Percentiles rank a stretch among this genome's conserved stretches.
These are phyloP conservation scores for Syncephalastrum racemosum DNA, from an alignment of 371 early-diverging fungal species.

Conservation along the genomic window DNA sequence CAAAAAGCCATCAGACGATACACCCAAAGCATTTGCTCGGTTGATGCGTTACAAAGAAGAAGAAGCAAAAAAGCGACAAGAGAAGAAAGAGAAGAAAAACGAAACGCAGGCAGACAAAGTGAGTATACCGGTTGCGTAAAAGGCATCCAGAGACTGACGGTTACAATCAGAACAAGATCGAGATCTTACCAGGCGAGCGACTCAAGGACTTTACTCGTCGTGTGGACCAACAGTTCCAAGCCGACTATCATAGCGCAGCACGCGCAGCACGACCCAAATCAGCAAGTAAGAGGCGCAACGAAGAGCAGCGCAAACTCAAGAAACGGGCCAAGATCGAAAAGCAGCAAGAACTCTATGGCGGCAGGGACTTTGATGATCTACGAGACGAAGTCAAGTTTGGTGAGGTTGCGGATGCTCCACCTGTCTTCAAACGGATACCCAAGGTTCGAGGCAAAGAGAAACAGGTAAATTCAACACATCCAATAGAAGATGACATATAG, in stretches of 20 bases:
- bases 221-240: constrained; percentile 38
- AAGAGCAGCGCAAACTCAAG: constrained; percentile 45
- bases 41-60: constrained; percentile 39
- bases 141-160: neutral
- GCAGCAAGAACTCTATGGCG: constrained; percentile 32
- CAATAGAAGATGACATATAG: neutral
- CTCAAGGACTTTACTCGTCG: constrained; percentile 40
- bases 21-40: constrained; percentile 43
- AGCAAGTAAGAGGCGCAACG: constrained; percentile 37
- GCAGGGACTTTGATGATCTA: constrained; percentile 54
- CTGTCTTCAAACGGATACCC: constrained; percentile 45
- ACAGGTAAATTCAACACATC: constrained; percentile 22
- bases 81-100: constrained; percentile 33
- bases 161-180: constrained; percentile 12
- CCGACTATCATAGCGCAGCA: constrained; percentile 25
- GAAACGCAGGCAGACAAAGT: constrained; percentile 17
- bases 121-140: neutral
- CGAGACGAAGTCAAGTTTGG: constrained; percentile 58
- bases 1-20: constrained; percentile 21
- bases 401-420: constrained; percentile 60
- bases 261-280: constrained; percentile 34
- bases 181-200: constrained; percentile 43
- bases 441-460: constrained; percentile 48
- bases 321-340: constrained; percentile 37
- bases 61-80: constrained; percentile 30